Conservation (phyloP, 2,329 filamentous ascomycete species). For the Basipetospora chlamydospora region DNA sequence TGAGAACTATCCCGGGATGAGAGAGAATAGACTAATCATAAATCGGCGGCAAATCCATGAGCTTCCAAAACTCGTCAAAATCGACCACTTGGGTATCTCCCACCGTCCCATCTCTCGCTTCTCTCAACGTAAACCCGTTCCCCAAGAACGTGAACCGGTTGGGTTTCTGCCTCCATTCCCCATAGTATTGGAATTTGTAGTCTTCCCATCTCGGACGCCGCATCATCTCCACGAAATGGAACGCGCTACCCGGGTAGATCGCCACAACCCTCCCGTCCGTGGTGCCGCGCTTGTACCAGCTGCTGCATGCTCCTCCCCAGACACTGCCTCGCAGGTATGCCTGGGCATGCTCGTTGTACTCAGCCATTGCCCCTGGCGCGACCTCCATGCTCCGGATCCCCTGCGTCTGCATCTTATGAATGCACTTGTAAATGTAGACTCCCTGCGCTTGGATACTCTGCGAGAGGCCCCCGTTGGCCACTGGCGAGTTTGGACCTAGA, state of each 20-base stretch:
- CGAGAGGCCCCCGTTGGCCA: constrained; percentile 50
- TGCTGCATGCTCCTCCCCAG: constrained; percentile 47
- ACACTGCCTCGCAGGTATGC: constrained; percentile 40
- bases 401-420: constrained; percentile 52
- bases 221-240: constrained; percentile 44
- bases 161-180: constrained; percentile 26
- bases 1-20: no score
- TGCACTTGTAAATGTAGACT: constrained; percentile 50
- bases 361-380: constrained; percentile 42
- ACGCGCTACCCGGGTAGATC: constrained; percentile 54
- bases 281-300: constrained; percentile 56
- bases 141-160: constrained; percentile 49
- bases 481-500: constrained; percentile 44
- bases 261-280: constrained; percentile 51
- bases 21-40: no score
- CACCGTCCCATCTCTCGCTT: constrained; percentile 1
- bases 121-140: constrained; percentile 45
- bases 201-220: constrained; percentile 40
- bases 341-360: constrained; percentile 45
- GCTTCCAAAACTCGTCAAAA: constrained; percentile 7
- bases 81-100: constrained; percentile 6
- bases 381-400: constrained; percentile 49
- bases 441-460: constrained; percentile 52
- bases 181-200: constrained; percentile 36
- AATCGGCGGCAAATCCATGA: constrained; percentile 6